Conservation (phyloP, 768 basidiomycete genomes). For the Epithele typhae region DNA sequence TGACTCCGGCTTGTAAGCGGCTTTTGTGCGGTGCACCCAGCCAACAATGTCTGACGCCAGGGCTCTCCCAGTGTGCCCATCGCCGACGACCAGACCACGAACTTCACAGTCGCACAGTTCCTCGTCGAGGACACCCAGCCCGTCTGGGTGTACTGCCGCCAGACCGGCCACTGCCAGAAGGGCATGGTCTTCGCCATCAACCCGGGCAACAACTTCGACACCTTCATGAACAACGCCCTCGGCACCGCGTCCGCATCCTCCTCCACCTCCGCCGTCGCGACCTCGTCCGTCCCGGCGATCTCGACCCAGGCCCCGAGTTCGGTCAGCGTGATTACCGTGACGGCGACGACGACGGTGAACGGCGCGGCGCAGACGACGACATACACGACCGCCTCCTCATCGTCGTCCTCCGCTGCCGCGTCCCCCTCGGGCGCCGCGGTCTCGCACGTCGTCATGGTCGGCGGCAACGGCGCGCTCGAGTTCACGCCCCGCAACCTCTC, state of each 20-base stretch:
- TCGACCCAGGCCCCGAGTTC: slow-evolving; percentile 6
- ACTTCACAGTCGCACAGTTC: slow-evolving; percentile 43
- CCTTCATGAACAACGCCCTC: slow-evolving; percentile 52
- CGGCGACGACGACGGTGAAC: slow-evolving; percentile 36
- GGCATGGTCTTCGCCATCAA: slow-evolving; percentile 72
- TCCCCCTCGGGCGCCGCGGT: slow-evolving; percentile 33
- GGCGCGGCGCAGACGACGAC: slow-evolving; percentile 27
- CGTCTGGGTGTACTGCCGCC: slow-evolving; percentile 57
- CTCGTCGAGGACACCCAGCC: slow-evolving; percentile 40
- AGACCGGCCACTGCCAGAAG: slow-evolving; percentile 48
- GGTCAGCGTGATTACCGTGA: slow-evolving; percentile 27
- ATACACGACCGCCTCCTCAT: slow-evolving; percentile 31
- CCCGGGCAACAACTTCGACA: slow-evolving; percentile 47
- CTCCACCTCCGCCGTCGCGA: slow-evolving; percentile 6
- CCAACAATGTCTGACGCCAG: slow-evolving; percentile 18
- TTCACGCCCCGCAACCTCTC: slow-evolving; percentile 32
- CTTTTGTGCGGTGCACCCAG: background rate
- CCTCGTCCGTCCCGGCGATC: slow-evolving; percentile 29
- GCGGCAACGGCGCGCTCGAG: slow-evolving; percentile 21
- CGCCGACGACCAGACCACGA: slow-evolving; percentile 31
- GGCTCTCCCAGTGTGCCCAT: slow-evolving; percentile 42
- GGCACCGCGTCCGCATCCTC: slow-evolving; percentile 22
- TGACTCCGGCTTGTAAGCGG: slow-evolving; percentile 53
- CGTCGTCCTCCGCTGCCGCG: slow-evolving; percentile 42
- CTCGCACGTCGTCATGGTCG: slow-evolving; percentile 27